Conservation (phyloP, 306 rosid genomes). For the Vigna reflexopilosa region DNA sequence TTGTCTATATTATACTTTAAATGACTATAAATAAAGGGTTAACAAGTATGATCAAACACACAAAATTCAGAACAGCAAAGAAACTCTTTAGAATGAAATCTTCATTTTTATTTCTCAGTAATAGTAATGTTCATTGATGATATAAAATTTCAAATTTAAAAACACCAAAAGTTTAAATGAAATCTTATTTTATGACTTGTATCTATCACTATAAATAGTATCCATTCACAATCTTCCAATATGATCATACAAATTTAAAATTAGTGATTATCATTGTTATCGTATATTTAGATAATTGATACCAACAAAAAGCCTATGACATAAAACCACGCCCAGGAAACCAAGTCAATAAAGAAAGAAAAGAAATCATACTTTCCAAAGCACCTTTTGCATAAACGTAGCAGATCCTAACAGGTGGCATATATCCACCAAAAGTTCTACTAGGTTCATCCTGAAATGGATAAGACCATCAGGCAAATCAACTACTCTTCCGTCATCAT, state of each 20-base stretch:
- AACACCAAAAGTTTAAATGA: not conserved
- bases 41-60: too few relatives aligned
- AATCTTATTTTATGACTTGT: conserved; percentile 3
- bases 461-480: conserved; percentile 92
- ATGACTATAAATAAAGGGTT: too few relatives aligned
- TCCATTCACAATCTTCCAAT: conserved; percentile 1
- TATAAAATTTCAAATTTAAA: conserved; percentile 17
- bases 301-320: conserved; percentile 34
- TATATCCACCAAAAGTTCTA: conserved; percentile 93
- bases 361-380: conserved; percentile 33
- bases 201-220: conserved; percentile 13
- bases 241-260: not conserved
- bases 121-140: too few relatives aligned
- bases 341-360: conserved; percentile 15
- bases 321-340: conserved; percentile 29
- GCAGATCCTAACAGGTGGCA: conserved; percentile 87
- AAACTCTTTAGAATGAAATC: too few relatives aligned
- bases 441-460: conserved; percentile 84
- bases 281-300: conserved; percentile 2
- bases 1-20: too few relatives aligned
- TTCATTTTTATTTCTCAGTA: too few relatives aligned
- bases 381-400: conserved; percentile 80
- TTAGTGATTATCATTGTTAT: conserved; percentile 10
- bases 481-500: conserved; percentile 69
- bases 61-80: too few relatives aligned